Evolutionary conservation across 1,284 basidiomycete genomes (phyloP), one percentile per base, ranked within the genome.

Genomic region (Mixia osmundae): DNA sequence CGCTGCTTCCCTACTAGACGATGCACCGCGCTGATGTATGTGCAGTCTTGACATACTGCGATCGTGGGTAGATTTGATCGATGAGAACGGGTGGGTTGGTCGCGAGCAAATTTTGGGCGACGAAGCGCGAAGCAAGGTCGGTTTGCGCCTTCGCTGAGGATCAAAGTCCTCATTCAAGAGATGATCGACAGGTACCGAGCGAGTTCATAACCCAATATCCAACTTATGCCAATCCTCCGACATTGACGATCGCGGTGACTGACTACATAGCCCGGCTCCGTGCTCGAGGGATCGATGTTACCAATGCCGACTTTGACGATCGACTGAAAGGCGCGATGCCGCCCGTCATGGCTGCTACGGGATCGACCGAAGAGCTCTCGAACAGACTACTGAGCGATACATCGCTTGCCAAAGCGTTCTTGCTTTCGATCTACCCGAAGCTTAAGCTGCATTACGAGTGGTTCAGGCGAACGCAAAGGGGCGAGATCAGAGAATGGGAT

Each of bases 101-200:
- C 67, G 87, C 14, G 85, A 94, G 57, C 85, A 94, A 54, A 91
- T 91, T 41, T 65, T 94, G 0, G 85, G 85, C 6, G 83, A 87
- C 46, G 85, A 94, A 60, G 83, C 87, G 3, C 68, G 85, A 28
- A 87, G 78, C 62, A 78, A 75, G 56, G 76, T 73, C 40, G 26
- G 51, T 46, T 21, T 11, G 7, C 25, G 5, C 22, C 42, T 36
- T 27, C 19, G 23, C 6, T 14, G n/a, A n/a, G 7, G 25, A 22
- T 24, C 4, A 33, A 3, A 9, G 10, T 11, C 14, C 14, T 20
- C 1, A 15, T 24, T 16, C 2, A 30, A 3, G 15, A 23, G 14
- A 24, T 21, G 15, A 6, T 9, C 14, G 4, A 5, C 47, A 75
- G 72, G 78, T 89, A 7, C 85, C 85, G 3, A 47, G 61, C 18